Base-by-base conservation (phyloP, 116 monocot species). In the Cymodocea nodosa region DNA sequence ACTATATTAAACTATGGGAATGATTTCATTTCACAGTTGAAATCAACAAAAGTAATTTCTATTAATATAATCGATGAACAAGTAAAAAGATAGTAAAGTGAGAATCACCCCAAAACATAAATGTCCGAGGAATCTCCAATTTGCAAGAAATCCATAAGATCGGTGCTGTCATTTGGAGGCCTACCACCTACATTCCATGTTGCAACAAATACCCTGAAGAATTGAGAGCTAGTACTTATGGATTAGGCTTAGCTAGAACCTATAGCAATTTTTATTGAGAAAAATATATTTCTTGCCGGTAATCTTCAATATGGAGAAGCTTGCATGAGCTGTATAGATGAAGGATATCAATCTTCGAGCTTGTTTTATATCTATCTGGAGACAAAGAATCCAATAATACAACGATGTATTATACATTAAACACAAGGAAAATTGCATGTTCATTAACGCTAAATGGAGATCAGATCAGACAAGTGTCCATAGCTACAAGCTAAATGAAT, bases 181-280 rank as follows among this genome's bases (percentile, higher is more conserved):
- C 69, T 87, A 19, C 95, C 95, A 17, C 88, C 97, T 52, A 91
- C 88, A 82, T 97, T 97, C 97, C 97, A 97, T 51, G 92, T 97
- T 54, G 73, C 88, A 23, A 89, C 86, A 70, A 86, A 92, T 51
- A 98, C 74, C 77, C 92, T 98, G 80, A 71, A 77, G 67, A 23
- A 24, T 15, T 9, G 23, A 56, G 17, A 74, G 68, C 1, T 12
- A 44, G 12, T 12, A 12, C 44, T 44, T 44, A 44, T 44, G 44
- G 44, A 44, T 44, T 44, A 44, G 44, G 44, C 12, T 44, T 44
- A 44, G 44, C 44, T 7, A 6, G 44, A 44, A 40, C 10, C 40
- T 40, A 40, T 40, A 40, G 10, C 10, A 40, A 40, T 40, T 10
- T 10, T 40, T 40, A 40, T 40, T 40, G 40, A 10, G 40, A 40